Evolutionary conservation across 257 asterid genomes (phyloP).

Genomic region (Thymus quinquecostatus): DNA sequence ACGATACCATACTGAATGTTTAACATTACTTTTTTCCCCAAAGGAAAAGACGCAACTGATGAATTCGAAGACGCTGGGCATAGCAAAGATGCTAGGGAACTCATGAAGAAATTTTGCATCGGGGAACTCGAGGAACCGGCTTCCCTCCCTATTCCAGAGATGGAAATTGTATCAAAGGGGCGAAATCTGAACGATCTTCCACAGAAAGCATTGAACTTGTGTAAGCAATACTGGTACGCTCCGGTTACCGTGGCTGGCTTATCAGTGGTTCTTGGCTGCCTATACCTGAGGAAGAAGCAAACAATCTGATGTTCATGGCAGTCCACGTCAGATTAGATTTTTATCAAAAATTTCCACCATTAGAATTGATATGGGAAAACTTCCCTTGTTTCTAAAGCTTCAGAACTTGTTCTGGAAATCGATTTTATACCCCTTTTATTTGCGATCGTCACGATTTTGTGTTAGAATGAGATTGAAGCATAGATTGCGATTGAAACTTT

Average conservation of each 20-base stretch:
- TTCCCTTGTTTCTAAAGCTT: conserved; percentile 22
- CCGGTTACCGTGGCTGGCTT: conserved; percentile 63
- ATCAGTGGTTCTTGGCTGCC: conserved; percentile 54
- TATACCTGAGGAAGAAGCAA: conserved; percentile 65
- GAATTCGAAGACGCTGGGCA: conserved; percentile 99
- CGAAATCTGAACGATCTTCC: conserved; percentile 34
- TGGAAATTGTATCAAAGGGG: conserved; percentile 52
- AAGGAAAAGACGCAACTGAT: conserved; percentile 91
- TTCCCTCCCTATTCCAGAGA: conserved; percentile 56
- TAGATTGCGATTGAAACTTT: too few relatives aligned
- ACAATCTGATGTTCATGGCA: conserved; percentile 6
- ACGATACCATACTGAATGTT: conserved; percentile 16
- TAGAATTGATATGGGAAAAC: conserved; percentile 15
- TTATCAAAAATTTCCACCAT: conserved; percentile 15
- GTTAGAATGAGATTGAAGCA: conserved; percentile 23
- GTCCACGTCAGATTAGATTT: conserved; percentile 5
- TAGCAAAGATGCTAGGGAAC: conserved; percentile 78
- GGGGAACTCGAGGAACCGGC: conserved; percentile 77
- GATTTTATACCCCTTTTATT: not conserved
- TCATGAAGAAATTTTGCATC: conserved; percentile 72
- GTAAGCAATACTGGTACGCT: conserved; percentile 72
- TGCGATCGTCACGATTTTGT: not conserved
- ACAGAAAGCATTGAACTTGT: conserved; percentile 43
- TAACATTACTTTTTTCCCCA: not conserved
- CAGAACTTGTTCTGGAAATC: conserved; percentile 21